phyloP scores from a whole-genome alignment of 2,329 filamentous ascomycete genomes.

The Diplodia seriata region DNA sequence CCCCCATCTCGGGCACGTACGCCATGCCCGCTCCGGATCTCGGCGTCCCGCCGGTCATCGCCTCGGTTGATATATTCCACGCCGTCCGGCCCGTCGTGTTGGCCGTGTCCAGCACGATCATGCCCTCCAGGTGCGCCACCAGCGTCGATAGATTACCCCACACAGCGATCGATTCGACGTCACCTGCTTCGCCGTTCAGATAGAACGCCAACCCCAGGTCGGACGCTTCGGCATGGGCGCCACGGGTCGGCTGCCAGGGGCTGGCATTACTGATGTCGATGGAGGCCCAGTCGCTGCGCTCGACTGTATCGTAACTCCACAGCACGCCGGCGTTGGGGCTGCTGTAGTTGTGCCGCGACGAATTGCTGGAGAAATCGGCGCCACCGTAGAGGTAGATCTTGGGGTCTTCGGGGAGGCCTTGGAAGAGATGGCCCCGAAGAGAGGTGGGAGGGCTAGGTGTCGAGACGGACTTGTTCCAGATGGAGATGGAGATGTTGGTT shows the following conservation, averaged over 20 bases:
- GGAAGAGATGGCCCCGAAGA: conserved; percentile 27
- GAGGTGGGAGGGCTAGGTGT: not conserved
- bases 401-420: conserved; percentile 20
- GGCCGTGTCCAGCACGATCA: conserved; percentile 6
- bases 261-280: conserved; percentile 5
- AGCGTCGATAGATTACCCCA: conserved; percentile 13
- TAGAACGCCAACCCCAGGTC: conserved; percentile 50
- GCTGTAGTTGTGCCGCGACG: conserved; percentile 1
- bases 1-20: not conserved
- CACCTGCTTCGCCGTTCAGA: conserved; percentile 45
- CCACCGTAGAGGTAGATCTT: conserved; percentile 31
- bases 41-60: not conserved
- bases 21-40: not conserved
- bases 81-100: conserved; percentile 2
- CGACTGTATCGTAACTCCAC: conserved; percentile 30
- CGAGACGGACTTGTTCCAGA: conserved; percentile 10
- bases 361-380: conserved; percentile 16
- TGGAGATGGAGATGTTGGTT: conserved; percentile 23
- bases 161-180: not conserved
- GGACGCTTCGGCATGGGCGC: conserved; percentile 48
- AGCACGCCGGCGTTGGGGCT: conserved; percentile 3
- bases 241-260: conserved; percentile 42
- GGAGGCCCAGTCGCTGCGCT: not conserved
- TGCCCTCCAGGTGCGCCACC: conserved; percentile 4
- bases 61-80: conserved; percentile 4